A percentile compares a stretch with the other conserved stretches of the same genome.
Conservation (phyloP, 164 flowering plant species). For the Chloranthus sessilifolius region DNA sequence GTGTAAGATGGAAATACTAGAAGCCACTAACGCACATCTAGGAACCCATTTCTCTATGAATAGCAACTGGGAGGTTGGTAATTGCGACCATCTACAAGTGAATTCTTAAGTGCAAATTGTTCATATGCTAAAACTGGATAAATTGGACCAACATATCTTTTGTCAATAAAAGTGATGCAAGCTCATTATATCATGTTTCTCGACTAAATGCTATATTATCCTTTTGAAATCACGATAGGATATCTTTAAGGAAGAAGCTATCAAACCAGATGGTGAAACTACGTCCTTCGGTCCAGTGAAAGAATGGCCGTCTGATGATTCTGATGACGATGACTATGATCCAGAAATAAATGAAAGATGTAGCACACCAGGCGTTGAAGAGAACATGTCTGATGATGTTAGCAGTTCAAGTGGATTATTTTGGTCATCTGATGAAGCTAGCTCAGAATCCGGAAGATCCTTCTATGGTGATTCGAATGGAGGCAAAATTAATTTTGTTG, state of each 20-base stretch:
- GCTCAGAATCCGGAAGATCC: conserved; percentile 24
- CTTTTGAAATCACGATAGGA: conserved; percentile 39
- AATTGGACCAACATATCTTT: no score
- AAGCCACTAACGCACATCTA: conserved; percentile 82
- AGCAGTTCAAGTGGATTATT: conserved; percentile 50
- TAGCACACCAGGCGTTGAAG: conserved; percentile 32
- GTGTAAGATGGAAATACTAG: conserved; percentile 86
- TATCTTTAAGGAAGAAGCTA: conserved; percentile 81
- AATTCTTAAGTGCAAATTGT: background rate
- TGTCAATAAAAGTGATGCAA: no score
- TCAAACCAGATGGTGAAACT: conserved; percentile 40
- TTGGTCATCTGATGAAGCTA: conserved; percentile 61
- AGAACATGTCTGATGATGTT: conserved; percentile 35
- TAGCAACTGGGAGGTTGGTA: conserved; percentile 77
- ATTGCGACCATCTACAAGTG: background rate
- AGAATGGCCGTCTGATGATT: conserved; percentile 98
- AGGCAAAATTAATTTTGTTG: conserved; percentile 11
- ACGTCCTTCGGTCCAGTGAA: conserved; percentile 39
- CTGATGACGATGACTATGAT: conserved; percentile 87
- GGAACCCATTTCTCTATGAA: conserved; percentile 64
- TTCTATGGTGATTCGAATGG: conserved; percentile 10
- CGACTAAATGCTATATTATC: conserved; percentile 1
- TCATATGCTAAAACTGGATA: no score
- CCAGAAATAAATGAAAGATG: conserved; percentile 53
- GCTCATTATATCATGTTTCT: background rate